A percentile compares a stretch with the other conserved stretches of the same genome.
Evolutionary conservation across 768 basidiomycete genomes (phyloP).

Genomic region (Rhizopogon vesiculosus): DNA sequence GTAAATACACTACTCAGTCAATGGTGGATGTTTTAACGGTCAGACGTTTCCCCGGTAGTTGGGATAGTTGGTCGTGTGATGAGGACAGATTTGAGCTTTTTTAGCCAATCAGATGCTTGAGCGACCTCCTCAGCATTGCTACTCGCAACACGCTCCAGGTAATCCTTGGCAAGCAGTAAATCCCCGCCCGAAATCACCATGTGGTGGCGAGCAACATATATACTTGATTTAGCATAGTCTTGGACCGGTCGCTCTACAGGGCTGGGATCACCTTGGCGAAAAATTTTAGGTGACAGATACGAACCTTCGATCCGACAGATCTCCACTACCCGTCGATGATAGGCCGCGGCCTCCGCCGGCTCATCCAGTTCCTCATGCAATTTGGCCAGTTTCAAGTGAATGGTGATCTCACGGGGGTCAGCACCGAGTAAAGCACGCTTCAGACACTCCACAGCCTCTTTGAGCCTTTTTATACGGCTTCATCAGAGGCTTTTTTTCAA

Average conservation of each 20-base stretch:
- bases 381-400: constrained; percentile 70
- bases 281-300: constrained; percentile 4
- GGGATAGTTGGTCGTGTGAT: constrained; percentile 12
- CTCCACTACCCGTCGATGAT: constrained; percentile 78
- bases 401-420: constrained; percentile 69
- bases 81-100: constrained; percentile 41
- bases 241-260: constrained; percentile 58
- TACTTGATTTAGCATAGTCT: constrained; percentile 79
- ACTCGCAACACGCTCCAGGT: constrained; percentile 65
- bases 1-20: not conserved
- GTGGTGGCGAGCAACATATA: constrained; percentile 81
- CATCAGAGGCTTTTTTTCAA: constrained; percentile 1
- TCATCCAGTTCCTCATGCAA: constrained; percentile 68
- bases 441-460: constrained; percentile 89
- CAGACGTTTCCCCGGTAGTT: not conserved
- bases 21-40: not conserved
- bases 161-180: constrained; percentile 64
- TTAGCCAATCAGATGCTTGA: constrained; percentile 67
- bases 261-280: constrained; percentile 12
- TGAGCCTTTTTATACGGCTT: constrained; percentile 44
- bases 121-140: constrained; percentile 84
- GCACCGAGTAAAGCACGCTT: constrained; percentile 84
- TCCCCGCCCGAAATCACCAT: constrained; percentile 59
- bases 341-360: constrained; percentile 61
- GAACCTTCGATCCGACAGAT: constrained; percentile 50